A percentile compares a stretch with the other conserved stretches of the same genome.
Evolutionary conservation across 2,329 filamentous ascomycete genomes (phyloP).

Genomic region (Trichoderma asperellum): DNA sequence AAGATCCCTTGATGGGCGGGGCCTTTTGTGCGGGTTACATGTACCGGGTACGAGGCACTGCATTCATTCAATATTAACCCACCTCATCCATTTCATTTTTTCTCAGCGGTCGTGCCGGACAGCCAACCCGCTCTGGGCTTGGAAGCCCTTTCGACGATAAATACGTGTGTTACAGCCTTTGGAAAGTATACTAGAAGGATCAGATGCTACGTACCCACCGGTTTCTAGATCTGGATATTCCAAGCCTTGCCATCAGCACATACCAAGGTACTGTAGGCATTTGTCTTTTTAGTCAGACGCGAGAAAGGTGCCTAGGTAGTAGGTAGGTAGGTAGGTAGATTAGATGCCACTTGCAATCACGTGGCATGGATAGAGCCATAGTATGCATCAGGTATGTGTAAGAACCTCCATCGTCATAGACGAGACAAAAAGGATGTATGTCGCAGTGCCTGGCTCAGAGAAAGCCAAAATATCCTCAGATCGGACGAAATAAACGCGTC

Average conservation of each 20-base stretch:
- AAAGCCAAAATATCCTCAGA: not conserved
- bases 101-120: conserved; percentile 9
- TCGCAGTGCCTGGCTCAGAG: not conserved
- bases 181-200: not conserved
- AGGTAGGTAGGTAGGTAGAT: too few species aligned
- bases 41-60: not conserved
- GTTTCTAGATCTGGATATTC: not conserved
- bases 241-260: not conserved
- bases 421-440: not conserved
- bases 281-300: not conserved
- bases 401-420: not conserved
- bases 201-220: not conserved
- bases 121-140: not conserved
- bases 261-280: not conserved
- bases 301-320: too few species aligned
- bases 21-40: not conserved
- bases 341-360: too few species aligned
- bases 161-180: not conserved
- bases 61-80: not conserved
- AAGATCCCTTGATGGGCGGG: not conserved
- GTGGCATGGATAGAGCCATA: not conserved
- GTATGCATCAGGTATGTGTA: not conserved
- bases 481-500: conserved; percentile 11
- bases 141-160: not conserved
- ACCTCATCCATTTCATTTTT: not conserved